These are phyloP conservation scores for Talaromyces sp. DNA, from an alignment of 2,329 filamentous ascomycete genomes.

Conservation along the genomic window DNA sequence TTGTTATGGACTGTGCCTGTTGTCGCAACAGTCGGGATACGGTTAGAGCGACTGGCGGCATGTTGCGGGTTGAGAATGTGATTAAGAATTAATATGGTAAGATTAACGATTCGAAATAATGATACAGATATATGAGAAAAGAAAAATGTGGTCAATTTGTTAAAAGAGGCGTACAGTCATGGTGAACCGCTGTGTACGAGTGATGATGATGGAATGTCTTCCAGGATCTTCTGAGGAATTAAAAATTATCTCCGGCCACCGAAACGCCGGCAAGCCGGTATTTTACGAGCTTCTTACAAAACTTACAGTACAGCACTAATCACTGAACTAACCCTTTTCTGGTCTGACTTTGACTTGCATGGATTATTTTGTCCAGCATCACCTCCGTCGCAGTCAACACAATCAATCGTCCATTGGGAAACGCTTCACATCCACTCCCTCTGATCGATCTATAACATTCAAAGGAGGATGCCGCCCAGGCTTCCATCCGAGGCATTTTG, in stretches of 20 bases:
- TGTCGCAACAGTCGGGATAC: constrained; percentile 13
- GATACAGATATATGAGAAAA: not conserved
- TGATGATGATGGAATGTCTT: not conserved
- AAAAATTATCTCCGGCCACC: constrained; percentile 6
- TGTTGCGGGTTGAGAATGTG: not conserved
- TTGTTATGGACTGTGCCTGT: constrained; percentile 12
- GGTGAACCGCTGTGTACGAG: not conserved
- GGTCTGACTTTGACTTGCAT: not conserved
- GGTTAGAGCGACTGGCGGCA: constrained; percentile 8
- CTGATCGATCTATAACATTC: constrained; percentile 11
- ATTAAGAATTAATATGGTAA: not conserved
- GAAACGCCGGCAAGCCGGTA: constrained; percentile 6
- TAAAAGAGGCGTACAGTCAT: not conserved
- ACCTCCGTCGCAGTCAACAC: not conserved
- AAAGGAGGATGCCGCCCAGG: constrained; percentile 16
- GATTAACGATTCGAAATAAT: not conserved
- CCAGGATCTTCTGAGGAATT: not conserved
- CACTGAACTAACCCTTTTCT: not conserved
- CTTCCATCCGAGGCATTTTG: constrained; percentile 26
- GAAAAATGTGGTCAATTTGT: not conserved
- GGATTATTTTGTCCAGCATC: constrained; percentile 9
- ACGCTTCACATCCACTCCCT: not conserved
- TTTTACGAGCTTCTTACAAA: not conserved
- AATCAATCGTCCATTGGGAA: not conserved
- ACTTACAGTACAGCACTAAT: constrained; percentile 2